Conservation (phyloP, 2,329 filamentous ascomycete genomes). For the Aspergillus fijiensis region DNA sequence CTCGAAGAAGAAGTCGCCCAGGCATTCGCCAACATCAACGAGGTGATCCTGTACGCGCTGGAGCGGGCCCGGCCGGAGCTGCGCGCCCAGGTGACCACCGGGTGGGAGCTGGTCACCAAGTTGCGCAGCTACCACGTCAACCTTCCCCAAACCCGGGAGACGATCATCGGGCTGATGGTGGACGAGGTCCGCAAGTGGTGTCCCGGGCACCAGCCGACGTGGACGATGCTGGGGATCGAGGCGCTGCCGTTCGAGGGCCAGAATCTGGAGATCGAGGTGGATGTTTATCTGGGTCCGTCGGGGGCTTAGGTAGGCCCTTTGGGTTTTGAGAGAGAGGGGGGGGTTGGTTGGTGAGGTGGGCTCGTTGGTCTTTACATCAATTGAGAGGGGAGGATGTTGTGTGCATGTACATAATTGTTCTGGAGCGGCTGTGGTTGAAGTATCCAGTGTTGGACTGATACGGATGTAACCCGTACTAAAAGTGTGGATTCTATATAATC, state of each 20-base stretch:
- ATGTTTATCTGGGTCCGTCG: not conserved
- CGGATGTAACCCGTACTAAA: too few relatives aligned
- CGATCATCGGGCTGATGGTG: slow-evolving; percentile 3
- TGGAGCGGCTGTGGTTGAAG: too few relatives aligned
- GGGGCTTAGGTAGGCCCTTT: not conserved
- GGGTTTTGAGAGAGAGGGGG: too few relatives aligned
- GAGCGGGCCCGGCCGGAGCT: not conserved
- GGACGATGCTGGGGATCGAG: slow-evolving; percentile 3
- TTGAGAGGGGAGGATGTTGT: too few relatives aligned
- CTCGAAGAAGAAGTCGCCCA: slow-evolving; percentile 4
- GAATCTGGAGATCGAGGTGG: slow-evolving; percentile 3
- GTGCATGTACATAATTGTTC: too few relatives aligned
- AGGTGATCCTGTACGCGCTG: slow-evolving; percentile 4
- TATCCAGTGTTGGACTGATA: too few relatives aligned
- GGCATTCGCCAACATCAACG: slow-evolving; percentile 7
- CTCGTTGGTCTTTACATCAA: too few relatives aligned
- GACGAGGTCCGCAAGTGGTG: slow-evolving; percentile 1
- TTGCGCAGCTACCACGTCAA: slow-evolving; percentile 5
- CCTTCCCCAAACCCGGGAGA: not conserved
- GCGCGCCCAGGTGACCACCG: not conserved
- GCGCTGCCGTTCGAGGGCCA: slow-evolving; percentile 8
- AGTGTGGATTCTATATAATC: too few relatives aligned
- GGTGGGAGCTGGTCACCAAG: slow-evolving; percentile 2
- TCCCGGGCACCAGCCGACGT: slow-evolving; percentile 4
- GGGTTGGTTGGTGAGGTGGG: too few relatives aligned